These are phyloP conservation scores for Suhomyces guaymorum DNA, from an alignment of 1,139 yeast genomes.

Conservation along the genomic window DNA sequence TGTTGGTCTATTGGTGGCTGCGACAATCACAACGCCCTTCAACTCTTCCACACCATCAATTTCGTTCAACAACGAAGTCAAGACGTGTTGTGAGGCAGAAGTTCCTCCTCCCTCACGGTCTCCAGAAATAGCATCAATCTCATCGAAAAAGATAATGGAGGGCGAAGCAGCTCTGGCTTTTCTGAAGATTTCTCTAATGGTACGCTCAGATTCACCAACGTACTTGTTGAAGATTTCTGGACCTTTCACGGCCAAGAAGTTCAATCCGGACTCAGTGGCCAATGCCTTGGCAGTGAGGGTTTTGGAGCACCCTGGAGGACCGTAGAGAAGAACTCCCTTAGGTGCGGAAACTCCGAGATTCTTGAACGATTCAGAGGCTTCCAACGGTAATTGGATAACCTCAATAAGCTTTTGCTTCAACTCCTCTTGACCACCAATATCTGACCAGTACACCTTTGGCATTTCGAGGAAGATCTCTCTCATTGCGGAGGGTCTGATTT, in stretches of 20 bases:
- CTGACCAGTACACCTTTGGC: conserved; percentile 92
- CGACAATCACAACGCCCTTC: conserved; percentile 88
- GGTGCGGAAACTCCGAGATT: conserved; percentile 86
- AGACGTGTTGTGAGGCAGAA: conserved; percentile 78
- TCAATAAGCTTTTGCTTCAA: conserved; percentile 79
- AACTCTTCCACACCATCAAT: conserved; percentile 95
- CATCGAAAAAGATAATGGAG: conserved; percentile 89
- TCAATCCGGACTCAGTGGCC: conserved; percentile 92
- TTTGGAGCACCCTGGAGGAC: conserved; percentile 97
- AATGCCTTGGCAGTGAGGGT: conserved; percentile 92
- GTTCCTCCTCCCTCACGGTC: conserved; percentile 67
- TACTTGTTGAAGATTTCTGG: conserved; percentile 93
- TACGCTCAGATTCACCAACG: conserved; percentile 91
- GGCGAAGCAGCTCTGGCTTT: conserved; percentile 95
- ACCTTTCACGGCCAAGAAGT: conserved; percentile 91
- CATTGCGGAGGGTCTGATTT: conserved; percentile 94
- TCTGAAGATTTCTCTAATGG: conserved; percentile 83
- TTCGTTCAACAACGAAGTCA: conserved; percentile 87
- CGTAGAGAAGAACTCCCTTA: conserved; percentile 84
- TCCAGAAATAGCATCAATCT: conserved; percentile 87
- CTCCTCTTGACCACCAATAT: conserved; percentile 92
- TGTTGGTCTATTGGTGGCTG: conserved; percentile 94
- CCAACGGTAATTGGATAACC: conserved; percentile 88
- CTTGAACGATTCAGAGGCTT: conserved; percentile 75
- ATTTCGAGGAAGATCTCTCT: conserved; percentile 90